These are phyloP conservation scores for Cercospora nicotianae DNA, from an alignment of 2,329 filamentous ascomycete species.

Conservation along the genomic window DNA sequence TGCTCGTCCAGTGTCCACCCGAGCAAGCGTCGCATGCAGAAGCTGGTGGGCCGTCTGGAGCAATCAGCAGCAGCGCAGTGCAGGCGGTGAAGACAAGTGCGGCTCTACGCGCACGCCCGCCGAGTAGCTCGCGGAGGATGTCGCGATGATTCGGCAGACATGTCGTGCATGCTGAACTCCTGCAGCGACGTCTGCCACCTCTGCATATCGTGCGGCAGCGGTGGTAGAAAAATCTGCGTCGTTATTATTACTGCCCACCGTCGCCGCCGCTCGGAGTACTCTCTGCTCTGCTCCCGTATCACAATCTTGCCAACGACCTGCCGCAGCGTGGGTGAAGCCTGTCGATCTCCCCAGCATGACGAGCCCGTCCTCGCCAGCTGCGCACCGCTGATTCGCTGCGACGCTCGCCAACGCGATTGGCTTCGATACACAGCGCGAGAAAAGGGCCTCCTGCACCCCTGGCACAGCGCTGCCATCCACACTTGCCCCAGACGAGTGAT, in stretches of 20 bases:
- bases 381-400: conserved; percentile 14
- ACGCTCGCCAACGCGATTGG: conserved; percentile 12
- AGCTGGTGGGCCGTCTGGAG: neutral
- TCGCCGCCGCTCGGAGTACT: neutral
- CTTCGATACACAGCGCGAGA: conserved; percentile 14
- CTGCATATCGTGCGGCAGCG: conserved; percentile 1
- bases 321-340: neutral
- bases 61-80: conserved; percentile 11
- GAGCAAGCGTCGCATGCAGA: conserved; percentile 3
- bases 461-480: neutral
- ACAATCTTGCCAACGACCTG: neutral
- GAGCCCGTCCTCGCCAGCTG: neutral
- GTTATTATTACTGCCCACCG: neutral
- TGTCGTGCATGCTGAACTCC: conserved; percentile 9
- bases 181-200: neutral
- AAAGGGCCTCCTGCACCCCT: conserved; percentile 3
- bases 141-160: conserved; percentile 3
- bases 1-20: conserved; percentile 3
- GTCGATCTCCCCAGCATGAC: conserved; percentile 13
- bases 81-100: conserved; percentile 15
- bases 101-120: conserved; percentile 4
- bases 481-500: conserved; percentile 1
- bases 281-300: neutral
- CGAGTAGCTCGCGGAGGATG: neutral
- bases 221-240: conserved; percentile 2